Evolutionary conservation across 2,329 filamentous ascomycete species (phyloP), one percentile per base, ranked within the genome.

Genomic region (Penicillium sclerotigenum): DNA sequence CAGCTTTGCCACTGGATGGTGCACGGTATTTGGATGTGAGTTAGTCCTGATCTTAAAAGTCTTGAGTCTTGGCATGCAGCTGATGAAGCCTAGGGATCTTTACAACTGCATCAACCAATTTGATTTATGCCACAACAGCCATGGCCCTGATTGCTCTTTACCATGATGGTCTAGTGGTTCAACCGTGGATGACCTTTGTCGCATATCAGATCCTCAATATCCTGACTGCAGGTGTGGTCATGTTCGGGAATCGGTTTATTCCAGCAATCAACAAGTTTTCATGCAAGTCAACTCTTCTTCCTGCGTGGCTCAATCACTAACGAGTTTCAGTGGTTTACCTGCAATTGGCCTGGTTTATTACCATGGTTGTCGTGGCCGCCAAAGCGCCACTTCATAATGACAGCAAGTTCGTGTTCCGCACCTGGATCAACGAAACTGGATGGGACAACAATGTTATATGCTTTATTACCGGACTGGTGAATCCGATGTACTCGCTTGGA

Each of bases 351-450:
- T 80, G 78, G 69, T 70, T 81, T 37, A 71, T 75, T 7, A 76
- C 79, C 11, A 72, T 81, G 56, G 70, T 82, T 52, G 77, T 77
- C 0, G 79, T 82, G 6, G 75, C 75, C 4, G 77, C 79, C 4
- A 75, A 72, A 41, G 78, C 80, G 0, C 77, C 77, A 0, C 72
- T 70, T 1, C 75, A 82, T 53, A 77, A 78, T 18, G 65, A 71
- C 47, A 67, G 72, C 47, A 70, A 76, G n/a, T 82, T 81, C 53
- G 80, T 83, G 20, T 83, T 82, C 62, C 69, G 66, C 36, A 81
- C 77, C 2, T 82, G 78, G 73, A 76, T 80, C 52, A 82, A 82
- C 61, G 77, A 80, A 46, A 82, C 80, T 0, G 80, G 80, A 13
- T 82, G 80, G 80, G 68, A 77, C 33, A 78, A 75, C 53, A 75